Base-by-base conservation (phyloP, 768 basidiomycete species). In the Vararia minispora region DNA sequence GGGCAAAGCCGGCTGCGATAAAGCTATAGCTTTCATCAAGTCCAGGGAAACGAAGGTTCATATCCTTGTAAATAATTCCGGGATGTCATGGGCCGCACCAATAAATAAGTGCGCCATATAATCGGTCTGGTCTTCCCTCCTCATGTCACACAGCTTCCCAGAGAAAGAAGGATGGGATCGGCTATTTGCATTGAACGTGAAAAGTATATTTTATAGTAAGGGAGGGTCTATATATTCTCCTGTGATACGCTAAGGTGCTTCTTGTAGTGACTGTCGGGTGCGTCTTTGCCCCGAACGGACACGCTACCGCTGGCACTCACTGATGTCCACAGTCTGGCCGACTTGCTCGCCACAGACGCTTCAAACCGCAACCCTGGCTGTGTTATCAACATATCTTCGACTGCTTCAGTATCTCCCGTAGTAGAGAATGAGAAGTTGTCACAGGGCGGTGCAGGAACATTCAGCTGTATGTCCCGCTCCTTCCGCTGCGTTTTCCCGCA, bases 111-210 rank as follows among this genome's bases (percentile, higher is more conserved):
- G 40, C 25, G 56, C 29, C 5, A 5, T 21, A 17, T 23, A 9
- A 13, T 17, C 13, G 21, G 6, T n/a, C 14, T 5, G 21, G 21
- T 20, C 21, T 33, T 21, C 9, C 4, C 6, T 9, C 16, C 0
- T 6, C 10, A 10, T 17, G 12, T 20, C 25, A 5, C 18, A 7
- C 37, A 61, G 58, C 46, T 73, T 83, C 44, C 84, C 85, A 0
- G 86, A 89, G 57, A 75, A 75, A 47, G 77, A 76, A 47, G 87
- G 88, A 1, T 90, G 88, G 88, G 86, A 90, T 46, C 77, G 79
- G 25, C 65, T 90, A 27, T 71, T 89, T 54, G 72, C 74, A 16
- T 73, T 89, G 26, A 91, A 91, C 52, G 85, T 91, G 36, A 91
- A 90, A 63, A 76, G 76, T 42, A 65, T 83, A 29, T 90, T 85